Conservation (phyloP, 2,329 filamentous ascomycete species). For the Cordyceps cicadae region DNA sequence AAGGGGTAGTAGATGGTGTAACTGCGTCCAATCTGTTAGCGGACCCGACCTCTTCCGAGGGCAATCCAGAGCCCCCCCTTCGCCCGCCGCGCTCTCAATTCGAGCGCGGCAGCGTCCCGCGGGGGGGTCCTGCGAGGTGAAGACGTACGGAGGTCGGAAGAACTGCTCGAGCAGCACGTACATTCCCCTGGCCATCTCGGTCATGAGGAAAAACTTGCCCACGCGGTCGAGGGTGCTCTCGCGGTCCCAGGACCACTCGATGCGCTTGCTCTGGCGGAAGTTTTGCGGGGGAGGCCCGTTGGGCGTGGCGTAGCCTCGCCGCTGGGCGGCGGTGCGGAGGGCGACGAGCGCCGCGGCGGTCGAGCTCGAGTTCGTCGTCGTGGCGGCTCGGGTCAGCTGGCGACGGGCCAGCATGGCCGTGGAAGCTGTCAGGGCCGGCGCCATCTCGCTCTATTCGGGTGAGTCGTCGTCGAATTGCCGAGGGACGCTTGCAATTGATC, state of each 20-base stretch:
- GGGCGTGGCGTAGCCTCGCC: constrained; percentile 55
- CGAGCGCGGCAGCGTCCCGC: neutral
- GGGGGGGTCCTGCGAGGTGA: neutral
- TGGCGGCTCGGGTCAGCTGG: constrained; percentile 23
- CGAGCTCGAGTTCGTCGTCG: constrained; percentile 11
- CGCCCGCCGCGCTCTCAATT: neutral
- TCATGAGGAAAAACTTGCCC: constrained; percentile 90
- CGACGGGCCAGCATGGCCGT: constrained; percentile 28
- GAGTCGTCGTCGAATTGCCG: constrained; percentile 7
- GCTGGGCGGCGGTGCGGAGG: constrained; percentile 18
- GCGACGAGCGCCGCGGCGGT: constrained; percentile 16
- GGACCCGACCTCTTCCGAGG: neutral
- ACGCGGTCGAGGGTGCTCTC: constrained; percentile 74
- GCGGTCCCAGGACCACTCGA: constrained; percentile 71
- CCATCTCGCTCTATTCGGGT: constrained; percentile 19
- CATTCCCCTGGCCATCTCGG: constrained; percentile 96
- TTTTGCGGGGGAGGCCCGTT: constrained; percentile 68
- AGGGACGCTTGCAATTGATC: constrained; percentile 7
- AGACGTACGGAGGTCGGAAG: constrained; percentile 90
- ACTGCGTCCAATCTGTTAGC: constrained; percentile 37
- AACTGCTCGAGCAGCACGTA: constrained; percentile 96
- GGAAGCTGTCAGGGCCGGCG: constrained; percentile 24
- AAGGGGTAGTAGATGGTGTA: constrained; percentile 99
- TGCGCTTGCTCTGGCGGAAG: constrained; percentile 67
- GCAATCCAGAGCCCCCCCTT: no score